Evolutionary conservation across 2,329 filamentous ascomycete species (phyloP).

Genomic region (Grosmannia serpens): DNA sequence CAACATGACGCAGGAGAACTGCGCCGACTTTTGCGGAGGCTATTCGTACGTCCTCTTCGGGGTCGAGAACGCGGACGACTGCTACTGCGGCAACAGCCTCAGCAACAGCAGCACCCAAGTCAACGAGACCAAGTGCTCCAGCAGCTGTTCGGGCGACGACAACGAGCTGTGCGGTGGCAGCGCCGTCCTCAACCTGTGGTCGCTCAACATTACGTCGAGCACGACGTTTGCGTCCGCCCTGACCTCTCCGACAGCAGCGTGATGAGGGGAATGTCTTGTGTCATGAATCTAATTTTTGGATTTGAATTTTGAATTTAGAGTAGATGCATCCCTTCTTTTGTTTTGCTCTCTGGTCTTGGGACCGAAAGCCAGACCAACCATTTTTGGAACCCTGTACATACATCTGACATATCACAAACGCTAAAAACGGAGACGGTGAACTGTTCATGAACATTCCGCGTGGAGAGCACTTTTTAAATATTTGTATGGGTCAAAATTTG

Average conservation of each 20-base stretch:
- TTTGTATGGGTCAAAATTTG: no score
- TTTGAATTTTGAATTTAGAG: neutral
- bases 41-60: conserved; percentile 34
- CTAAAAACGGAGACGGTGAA: no score
- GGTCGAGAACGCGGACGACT: conserved; percentile 37
- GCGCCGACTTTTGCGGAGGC: conserved; percentile 36
- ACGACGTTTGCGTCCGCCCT: neutral
- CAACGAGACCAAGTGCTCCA: conserved; percentile 5
- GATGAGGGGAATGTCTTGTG: neutral
- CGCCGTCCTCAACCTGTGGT: conserved; percentile 9
- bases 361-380: no score
- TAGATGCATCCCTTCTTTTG: neutral
- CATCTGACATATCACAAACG: no score
- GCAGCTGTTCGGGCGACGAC: conserved; percentile 9
- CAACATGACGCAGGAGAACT: conserved; percentile 36
- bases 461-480: no score
- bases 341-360: neutral
- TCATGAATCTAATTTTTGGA: neutral
- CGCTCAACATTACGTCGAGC: neutral
- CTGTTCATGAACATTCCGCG: no score
- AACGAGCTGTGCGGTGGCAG: conserved; percentile 10
- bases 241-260: neutral
- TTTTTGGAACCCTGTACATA: no score
- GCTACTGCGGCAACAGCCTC: conserved; percentile 32
- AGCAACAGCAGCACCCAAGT: conserved; percentile 1